These are phyloP conservation scores for Neoboletus brunneissimus DNA, from an alignment of 768 basidiomycete genomes.

Conservation along the genomic window DNA sequence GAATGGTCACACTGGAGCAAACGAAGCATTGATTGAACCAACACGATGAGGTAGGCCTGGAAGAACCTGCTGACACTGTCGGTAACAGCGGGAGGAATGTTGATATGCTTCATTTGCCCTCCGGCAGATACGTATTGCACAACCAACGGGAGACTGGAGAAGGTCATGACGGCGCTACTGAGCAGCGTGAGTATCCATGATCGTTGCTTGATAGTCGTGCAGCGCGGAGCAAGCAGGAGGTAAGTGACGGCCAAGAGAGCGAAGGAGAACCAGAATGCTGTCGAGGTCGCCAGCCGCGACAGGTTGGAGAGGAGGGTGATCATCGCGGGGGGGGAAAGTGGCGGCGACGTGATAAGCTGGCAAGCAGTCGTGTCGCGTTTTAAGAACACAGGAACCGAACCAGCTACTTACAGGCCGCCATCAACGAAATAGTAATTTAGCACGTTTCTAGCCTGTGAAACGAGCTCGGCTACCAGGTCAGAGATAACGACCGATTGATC, in stretches of 20 bases:
- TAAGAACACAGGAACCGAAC: conserved; percentile 23
- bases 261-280: conserved; percentile 22
- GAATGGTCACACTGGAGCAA: conserved; percentile 9
- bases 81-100: conserved; percentile 20
- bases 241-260: conserved; percentile 26
- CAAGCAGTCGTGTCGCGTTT: conserved; percentile 15
- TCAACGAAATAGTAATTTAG: conserved; percentile 11
- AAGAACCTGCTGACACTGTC: conserved; percentile 39
- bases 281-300: conserved; percentile 22
- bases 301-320: conserved; percentile 15
- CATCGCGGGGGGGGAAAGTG: conserved; percentile 18
- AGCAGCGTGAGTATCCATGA: conserved; percentile 48
- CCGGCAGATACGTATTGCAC: conserved; percentile 25
- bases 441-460: conserved; percentile 29
- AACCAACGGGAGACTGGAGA: conserved; percentile 41
- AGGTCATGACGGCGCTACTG: conserved; percentile 41
- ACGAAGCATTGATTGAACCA: conserved; percentile 19
- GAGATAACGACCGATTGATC: conserved; percentile 18
- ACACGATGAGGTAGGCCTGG: conserved; percentile 44
- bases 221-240: conserved; percentile 29
- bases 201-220: conserved; percentile 38
- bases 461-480: conserved; percentile 10
- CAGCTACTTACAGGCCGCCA: conserved; percentile 4
- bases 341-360: conserved; percentile 22
- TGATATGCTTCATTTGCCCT: conserved; percentile 27